Conservation (phyloP, 164 flowering plant species). For the Piper betle region DNA sequence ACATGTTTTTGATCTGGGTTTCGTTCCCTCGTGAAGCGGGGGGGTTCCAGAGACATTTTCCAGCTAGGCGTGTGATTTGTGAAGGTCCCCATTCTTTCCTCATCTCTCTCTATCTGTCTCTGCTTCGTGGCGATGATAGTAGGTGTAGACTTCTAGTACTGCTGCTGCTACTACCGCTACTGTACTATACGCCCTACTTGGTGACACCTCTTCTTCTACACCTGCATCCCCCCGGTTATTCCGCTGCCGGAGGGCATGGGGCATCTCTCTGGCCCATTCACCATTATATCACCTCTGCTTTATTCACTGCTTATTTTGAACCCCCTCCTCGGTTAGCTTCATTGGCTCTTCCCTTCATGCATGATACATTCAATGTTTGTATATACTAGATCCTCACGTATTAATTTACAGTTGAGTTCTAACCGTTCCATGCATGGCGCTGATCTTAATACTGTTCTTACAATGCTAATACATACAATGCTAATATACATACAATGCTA, state of each 20-base stretch:
- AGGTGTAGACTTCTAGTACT: no score
- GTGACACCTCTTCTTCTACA: not conserved
- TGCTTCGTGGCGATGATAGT: no score
- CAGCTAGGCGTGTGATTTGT: not conserved
- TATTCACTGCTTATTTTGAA: not conserved
- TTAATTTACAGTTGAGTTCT: no score
- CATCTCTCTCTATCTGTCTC: no score
- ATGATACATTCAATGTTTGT: no score
- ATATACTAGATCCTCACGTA: no score
- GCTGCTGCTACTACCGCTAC: not conserved
- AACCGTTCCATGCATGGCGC: no score
- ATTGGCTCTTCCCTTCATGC: no score
- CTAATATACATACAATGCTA: no score
- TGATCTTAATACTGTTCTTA: no score
- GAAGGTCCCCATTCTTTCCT: not conserved
- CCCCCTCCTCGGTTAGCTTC: no score
- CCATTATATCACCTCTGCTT: not conserved
- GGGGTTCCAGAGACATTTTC: not conserved
- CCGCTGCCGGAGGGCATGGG: not conserved
- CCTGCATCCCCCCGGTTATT: not conserved
- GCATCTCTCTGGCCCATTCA: not conserved
- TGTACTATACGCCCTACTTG: not conserved
- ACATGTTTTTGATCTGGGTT: not conserved
- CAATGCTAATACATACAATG: no score
- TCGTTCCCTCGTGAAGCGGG: not conserved